These are phyloP conservation scores for Wickerhamomyces queroliae DNA, from an alignment of 805 yeast species.

Conservation along the genomic window DNA sequence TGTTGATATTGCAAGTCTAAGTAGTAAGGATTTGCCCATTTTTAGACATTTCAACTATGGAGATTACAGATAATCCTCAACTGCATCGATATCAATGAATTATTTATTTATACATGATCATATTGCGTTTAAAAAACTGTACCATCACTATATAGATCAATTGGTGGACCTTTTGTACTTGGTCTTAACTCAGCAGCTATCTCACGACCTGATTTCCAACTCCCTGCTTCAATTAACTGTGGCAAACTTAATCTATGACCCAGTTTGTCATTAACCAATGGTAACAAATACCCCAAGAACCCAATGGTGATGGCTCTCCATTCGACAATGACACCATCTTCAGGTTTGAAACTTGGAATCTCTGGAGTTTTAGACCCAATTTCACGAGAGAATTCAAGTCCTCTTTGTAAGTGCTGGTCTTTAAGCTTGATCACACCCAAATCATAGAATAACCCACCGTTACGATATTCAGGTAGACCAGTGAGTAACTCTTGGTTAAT, in stretches of 20 bases:
- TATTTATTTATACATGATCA: neutral
- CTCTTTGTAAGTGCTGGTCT: conserved; percentile 30
- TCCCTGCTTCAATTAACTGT: conserved; percentile 62
- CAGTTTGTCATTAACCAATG: conserved; percentile 42
- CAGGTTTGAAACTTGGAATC: conserved; percentile 47
- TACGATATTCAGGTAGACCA: conserved; percentile 81
- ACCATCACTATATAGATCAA: conserved; percentile 56
- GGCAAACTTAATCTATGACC: conserved; percentile 38
- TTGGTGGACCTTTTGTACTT: conserved; percentile 54
- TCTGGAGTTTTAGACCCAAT: conserved; percentile 21
- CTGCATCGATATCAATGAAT: too few species aligned
- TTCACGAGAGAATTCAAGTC: conserved; percentile 29
- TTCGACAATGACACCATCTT: conserved; percentile 57
- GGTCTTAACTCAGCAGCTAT: conserved; percentile 49
- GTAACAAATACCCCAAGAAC: conserved; percentile 46
- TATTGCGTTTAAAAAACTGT: conserved; percentile 42
- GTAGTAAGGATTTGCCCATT: conserved; percentile 28
- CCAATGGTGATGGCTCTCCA: conserved; percentile 63
- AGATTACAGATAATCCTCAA: too few species aligned
- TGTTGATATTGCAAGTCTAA: conserved; percentile 14
- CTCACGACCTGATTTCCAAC: conserved; percentile 62
- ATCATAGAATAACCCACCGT: conserved; percentile 61
- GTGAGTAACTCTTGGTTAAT: conserved; percentile 78
- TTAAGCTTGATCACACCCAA: conserved; percentile 45
- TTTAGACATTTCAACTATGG: conserved; percentile 23